These are phyloP conservation scores for Platismatia glauca DNA, from an alignment of 495 filamentous ascomycete species.

Conservation along the genomic window DNA sequence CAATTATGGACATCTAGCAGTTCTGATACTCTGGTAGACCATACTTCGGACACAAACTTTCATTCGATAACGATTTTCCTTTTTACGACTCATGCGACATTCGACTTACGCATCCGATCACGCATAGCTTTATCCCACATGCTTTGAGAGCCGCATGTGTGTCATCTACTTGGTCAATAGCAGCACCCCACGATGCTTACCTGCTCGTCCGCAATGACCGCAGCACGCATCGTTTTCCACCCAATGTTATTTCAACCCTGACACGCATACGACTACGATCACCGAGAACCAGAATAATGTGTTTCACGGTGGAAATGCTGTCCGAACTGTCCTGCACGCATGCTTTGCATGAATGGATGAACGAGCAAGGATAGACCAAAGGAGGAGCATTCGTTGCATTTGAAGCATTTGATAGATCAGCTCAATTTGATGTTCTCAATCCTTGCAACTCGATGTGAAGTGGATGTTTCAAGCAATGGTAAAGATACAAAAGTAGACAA, in stretches of 20 bases:
- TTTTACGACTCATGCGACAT: not conserved
- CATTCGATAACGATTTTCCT: slow-evolving; percentile 8
- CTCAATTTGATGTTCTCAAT: not conserved
- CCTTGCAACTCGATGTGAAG: not conserved
- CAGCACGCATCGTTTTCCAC: slow-evolving; percentile 5
- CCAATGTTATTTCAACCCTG: not conserved
- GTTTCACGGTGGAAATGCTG: slow-evolving; percentile 2
- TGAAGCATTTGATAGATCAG: slow-evolving; percentile 17
- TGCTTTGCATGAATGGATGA: slow-evolving; percentile 2
- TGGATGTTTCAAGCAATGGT: not conserved
- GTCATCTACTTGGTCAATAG: not conserved
- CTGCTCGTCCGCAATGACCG: slow-evolving; percentile 3
- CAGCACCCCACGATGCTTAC: not conserved
- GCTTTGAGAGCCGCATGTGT: not conserved
- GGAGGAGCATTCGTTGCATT: slow-evolving; percentile 7
- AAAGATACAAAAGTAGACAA: not conserved
- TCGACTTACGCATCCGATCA: slow-evolving; percentile 2
- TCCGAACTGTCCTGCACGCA: slow-evolving; percentile 4
- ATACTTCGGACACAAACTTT: slow-evolving; percentile 1
- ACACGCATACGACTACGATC: not conserved
- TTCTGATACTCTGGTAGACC: slow-evolving; percentile 3
- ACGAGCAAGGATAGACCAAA: slow-evolving; percentile 7
- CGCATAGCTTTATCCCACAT: slow-evolving; percentile 4
- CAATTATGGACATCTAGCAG: not conserved
- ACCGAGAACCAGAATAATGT: not conserved